Percentiles rank a stretch among this genome's conserved stretches.
Conservation (phyloP, 192 early-diverging fungal genomes). For the Haplosporangium gracile region DNA sequence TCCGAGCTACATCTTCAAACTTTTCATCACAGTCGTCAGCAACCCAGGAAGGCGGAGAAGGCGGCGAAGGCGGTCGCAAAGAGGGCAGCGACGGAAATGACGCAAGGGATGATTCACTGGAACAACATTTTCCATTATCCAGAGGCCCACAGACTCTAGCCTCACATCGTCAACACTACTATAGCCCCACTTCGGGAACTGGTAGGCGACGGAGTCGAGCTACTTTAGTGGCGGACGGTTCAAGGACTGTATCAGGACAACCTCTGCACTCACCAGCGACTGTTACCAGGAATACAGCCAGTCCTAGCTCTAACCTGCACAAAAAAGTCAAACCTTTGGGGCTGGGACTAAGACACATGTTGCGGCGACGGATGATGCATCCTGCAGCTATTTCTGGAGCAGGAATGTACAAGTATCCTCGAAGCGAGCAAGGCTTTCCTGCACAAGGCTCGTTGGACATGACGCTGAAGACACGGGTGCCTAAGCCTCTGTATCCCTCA, state of each 20-base stretch:
- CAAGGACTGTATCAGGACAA: neutral
- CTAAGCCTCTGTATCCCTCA: neutral
- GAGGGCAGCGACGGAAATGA: neutral
- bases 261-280: neutral
- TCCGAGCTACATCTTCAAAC: slow-evolving; percentile 9
- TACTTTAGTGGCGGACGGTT: slow-evolving; percentile 5
- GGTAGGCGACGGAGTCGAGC: slow-evolving; percentile 14
- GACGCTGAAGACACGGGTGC: neutral
- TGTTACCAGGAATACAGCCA: neutral
- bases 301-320: slow-evolving; percentile 27
- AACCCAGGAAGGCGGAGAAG: neutral
- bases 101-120: neutral
- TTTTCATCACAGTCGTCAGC: neutral
- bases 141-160: neutral
- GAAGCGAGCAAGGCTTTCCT: neutral
- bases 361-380: slow-evolving; percentile 36
- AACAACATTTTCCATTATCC: neutral
- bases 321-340: slow-evolving; percentile 44
- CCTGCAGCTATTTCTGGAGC: neutral
- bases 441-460: neutral
- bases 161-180: slow-evolving; percentile 15
- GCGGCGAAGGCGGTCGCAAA: neutral
- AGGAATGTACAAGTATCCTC: neutral
- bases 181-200: neutral
- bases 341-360: slow-evolving; percentile 43